A percentile compares a stretch with the other conserved stretches of the same genome.
phyloP scores from a whole-genome alignment of 768 basidiomycete species.

The Amanita rimosa region DNA sequence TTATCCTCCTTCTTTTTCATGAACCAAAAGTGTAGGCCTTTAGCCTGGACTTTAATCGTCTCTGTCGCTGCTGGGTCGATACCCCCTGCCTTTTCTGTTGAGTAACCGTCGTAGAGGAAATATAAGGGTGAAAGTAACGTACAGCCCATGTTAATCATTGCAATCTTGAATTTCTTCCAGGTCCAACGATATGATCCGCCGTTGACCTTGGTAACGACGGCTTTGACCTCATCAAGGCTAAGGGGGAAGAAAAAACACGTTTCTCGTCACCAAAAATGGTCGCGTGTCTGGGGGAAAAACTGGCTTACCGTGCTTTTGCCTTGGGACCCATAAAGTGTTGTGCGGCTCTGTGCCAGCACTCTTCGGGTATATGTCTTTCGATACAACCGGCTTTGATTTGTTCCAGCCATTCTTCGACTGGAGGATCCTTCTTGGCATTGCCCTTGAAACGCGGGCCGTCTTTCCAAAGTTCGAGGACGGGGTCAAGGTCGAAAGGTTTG shows the following conservation, averaged over 20 bases:
- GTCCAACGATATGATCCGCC: conserved; percentile 74
- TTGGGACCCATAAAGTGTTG: conserved; percentile 66
- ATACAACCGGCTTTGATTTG: conserved; percentile 63
- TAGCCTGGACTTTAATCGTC: conserved; percentile 46
- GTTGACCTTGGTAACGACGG: conserved; percentile 61
- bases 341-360: conserved; percentile 76
- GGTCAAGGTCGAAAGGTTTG: conserved; percentile 66
- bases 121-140: conserved; percentile 16
- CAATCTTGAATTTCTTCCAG: conserved; percentile 75
- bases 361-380: conserved; percentile 61
- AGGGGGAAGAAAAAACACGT: not conserved
- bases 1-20: conserved; percentile 34
- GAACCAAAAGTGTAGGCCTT: conserved; percentile 37
- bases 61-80: conserved; percentile 52
- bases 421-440: conserved; percentile 54
- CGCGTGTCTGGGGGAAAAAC: not conserved
- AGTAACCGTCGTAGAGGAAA: not conserved
- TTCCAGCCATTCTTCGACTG: conserved; percentile 66
- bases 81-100: conserved; percentile 30
- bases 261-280: not conserved
- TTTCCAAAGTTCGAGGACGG: conserved; percentile 53
- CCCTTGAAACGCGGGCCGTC: conserved; percentile 59
- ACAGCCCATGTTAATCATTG: conserved; percentile 79
- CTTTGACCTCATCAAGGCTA: conserved; percentile 58
- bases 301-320: conserved; percentile 43